Evolutionary conservation across 345 rosid species (phyloP), one percentile per base, ranked within the genome.

Genomic region (Schrenkiella parvula): DNA sequence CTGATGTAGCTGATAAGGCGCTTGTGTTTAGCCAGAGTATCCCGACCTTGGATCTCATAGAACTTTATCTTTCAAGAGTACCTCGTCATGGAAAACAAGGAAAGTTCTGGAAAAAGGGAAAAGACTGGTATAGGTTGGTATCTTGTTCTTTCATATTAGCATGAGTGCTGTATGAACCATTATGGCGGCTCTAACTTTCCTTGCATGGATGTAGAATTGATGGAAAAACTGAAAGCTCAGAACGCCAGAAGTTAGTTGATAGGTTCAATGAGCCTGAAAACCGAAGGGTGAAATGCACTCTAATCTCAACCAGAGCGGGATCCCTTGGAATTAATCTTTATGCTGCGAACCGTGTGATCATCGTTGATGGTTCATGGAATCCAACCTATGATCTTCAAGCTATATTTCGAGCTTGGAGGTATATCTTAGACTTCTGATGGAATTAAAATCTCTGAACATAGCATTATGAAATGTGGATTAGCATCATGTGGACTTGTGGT

Each of bases 301-400:
- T 95, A 53, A 92, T 95, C 57, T 92, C 99, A 59, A 95, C 99
- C 10, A 87, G 96, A 78, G 98, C 99, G 46, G 98, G 99, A 71
- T 95, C 98, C 69, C 89, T 95, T 22, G 99, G 99, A 63, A 95
- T 95, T 71, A 95, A 95, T 83, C 96, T 95, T 32, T 84, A 90
- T 83, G 84, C 99, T 78, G 99, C 99, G 73, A 95, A 95, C 79
- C 99, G 97, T 70, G 99, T 95, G 29, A 79, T 95, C 72, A 95
- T 95, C 52, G 98, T 95, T 37, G 99, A 95, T 79, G 98, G 99
- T 64, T 95, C 99, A 44, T 95, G 99, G 99, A 95, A 95, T 83
- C 99, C 99, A 56, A 95, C 99, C 8, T 86, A 88, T 70, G 99
- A 95, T 84, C 95, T 95, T 79, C 99, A 95, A 80, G 98, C 99